phyloP scores from a whole-genome alignment of 495 filamentous ascomycete genomes.

The Podospora conica region DNA sequence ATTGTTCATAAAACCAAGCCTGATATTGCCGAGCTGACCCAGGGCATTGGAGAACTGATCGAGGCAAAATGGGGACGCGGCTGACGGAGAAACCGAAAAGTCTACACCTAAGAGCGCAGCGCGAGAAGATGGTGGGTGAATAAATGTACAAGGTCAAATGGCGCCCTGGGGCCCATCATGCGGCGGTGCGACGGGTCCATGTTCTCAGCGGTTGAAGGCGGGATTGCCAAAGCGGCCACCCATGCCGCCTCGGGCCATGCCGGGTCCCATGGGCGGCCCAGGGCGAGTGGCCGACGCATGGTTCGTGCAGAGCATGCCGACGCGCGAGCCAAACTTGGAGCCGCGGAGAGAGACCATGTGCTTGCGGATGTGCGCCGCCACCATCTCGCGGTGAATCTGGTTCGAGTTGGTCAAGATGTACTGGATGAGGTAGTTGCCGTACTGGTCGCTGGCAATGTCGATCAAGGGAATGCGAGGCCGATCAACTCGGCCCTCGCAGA shows the following conservation, averaged over 20 bases:
- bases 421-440: constrained; percentile 96
- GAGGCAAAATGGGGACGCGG: constrained; percentile 21
- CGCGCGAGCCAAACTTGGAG: constrained; percentile 96
- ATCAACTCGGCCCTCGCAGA: constrained; percentile 85
- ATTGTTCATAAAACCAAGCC: constrained; percentile 41
- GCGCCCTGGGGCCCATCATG: background rate
- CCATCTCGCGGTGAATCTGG: constrained; percentile 78
- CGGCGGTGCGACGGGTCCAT: background rate
- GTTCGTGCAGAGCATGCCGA: constrained; percentile 98
- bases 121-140: background rate
- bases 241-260: constrained; percentile 51
- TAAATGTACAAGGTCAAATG: background rate
- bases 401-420: constrained; percentile 85
- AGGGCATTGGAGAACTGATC: constrained; percentile 28
- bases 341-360: constrained; percentile 99
- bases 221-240: constrained; percentile 45
- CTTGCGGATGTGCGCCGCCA: constrained; percentile 90
- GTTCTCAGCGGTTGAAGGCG: constrained; percentile 38
- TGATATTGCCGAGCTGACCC: constrained; percentile 28
- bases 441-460: constrained; percentile 97
- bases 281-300: constrained; percentile 79
- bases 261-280: constrained; percentile 64
- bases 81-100: background rate
- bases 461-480: constrained; percentile 95
- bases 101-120: background rate